Percentiles rank a stretch among this genome's conserved stretches.
These are phyloP conservation scores for Metarhizium anisopliae DNA, from an alignment of 2,329 filamentous ascomycete genomes.

Conservation along the genomic window DNA sequence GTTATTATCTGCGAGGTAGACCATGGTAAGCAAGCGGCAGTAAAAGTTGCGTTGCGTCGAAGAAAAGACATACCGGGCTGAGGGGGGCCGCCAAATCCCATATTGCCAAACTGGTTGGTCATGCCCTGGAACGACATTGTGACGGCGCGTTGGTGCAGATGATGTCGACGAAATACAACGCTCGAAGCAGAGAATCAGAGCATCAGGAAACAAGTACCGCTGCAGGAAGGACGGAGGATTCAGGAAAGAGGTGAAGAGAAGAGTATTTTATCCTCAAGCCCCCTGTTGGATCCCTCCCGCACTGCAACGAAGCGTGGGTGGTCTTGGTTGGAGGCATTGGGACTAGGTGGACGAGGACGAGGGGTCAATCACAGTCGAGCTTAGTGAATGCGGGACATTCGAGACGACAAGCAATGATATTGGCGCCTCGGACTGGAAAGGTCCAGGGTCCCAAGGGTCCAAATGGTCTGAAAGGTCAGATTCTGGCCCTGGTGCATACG, in stretches of 20 bases:
- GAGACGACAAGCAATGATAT: not conserved
- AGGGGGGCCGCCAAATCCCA: constrained; percentile 3
- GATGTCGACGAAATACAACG: not conserved
- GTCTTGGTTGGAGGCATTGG: not conserved
- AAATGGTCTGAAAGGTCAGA: too few relatives aligned
- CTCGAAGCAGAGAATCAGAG: not conserved
- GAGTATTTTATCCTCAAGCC: not conserved
- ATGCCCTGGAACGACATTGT: constrained; percentile 3
- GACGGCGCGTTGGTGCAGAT: not conserved
- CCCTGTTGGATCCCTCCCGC: not conserved
- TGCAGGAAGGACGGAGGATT: not conserved
- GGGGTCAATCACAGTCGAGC: not conserved
- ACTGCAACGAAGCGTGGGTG: not conserved
- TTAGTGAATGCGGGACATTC: not conserved
- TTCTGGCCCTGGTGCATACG: not conserved
- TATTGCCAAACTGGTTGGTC: constrained; percentile 1
- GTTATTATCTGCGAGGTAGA: not conserved
- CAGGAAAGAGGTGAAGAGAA: not conserved
- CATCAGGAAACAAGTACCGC: not conserved
- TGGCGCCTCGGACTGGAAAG: not conserved
- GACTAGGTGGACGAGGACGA: not conserved
- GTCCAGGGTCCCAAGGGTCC: not conserved
- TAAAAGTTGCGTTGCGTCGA: not conserved
- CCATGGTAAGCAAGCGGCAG: not conserved
- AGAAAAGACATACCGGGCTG: constrained; percentile 1